phyloP scores from a whole-genome alignment of 2,329 filamentous ascomycete species.

The Ophiocordyceps australis region DNA sequence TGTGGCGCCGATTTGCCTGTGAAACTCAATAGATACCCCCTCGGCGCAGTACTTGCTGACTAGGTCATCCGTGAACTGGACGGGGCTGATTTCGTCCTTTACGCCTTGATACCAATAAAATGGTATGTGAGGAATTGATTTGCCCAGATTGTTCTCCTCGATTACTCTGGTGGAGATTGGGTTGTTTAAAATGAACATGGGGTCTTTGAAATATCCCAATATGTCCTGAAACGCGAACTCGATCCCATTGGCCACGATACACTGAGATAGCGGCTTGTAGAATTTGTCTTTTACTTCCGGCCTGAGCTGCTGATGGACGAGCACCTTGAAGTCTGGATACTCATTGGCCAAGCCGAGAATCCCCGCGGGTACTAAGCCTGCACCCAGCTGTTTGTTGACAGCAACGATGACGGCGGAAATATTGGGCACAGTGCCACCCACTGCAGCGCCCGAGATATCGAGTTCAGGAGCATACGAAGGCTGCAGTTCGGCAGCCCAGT shows the following conservation, averaged over 20 bases:
- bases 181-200: conserved; percentile 9
- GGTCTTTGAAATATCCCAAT: too few relatives aligned
- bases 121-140: conserved; percentile 24
- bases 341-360: conserved; percentile 6
- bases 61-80: conserved; percentile 22
- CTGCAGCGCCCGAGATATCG: conserved; percentile 6
- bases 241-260: too few relatives aligned
- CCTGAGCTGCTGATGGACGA: conserved; percentile 5
- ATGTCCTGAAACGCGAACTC: too few relatives aligned
- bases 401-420: conserved; percentile 2
- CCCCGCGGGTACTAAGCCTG: conserved; percentile 6
- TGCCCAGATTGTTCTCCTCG: conserved; percentile 10
- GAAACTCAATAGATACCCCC: conserved; percentile 21
- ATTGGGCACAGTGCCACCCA: conserved; percentile 7
- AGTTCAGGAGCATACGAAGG: conserved; percentile 8
- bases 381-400: conserved; percentile 4
- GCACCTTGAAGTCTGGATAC: conserved; percentile 3
- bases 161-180: conserved; percentile 7
- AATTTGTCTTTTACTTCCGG: too few relatives aligned
- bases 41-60: conserved; percentile 20
- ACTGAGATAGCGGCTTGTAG: too few relatives aligned
- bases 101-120: conserved; percentile 30
- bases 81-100: conserved; percentile 21
- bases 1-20: too few relatives aligned
- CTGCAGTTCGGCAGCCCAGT: conserved; percentile 2